Base-by-base conservation (phyloP, 2,329 filamentous ascomycete species). In the Exophiala spinifera region DNA sequence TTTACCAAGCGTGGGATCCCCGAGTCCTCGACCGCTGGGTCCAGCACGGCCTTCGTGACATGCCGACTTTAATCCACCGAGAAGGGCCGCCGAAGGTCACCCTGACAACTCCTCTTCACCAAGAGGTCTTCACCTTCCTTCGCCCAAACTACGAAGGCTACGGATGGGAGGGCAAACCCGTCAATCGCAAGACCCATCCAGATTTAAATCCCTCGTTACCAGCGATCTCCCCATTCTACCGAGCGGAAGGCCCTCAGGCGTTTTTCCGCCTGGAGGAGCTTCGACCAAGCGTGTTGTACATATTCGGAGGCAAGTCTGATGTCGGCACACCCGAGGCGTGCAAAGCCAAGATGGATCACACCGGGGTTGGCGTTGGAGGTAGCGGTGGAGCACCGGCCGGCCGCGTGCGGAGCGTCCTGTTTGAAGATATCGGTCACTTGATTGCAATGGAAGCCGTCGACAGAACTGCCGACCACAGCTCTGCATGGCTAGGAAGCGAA, bases 1-100 rank as follows among this genome's bases (percentile, higher is more conserved):
- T 95, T 74, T 96, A 95, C 72, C 77, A 84, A 60, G 64, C 79
- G 10, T 97, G 92, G 92, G 89, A 97, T 65, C 76, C 81, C 1
- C 80, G 91, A 43, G 91, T 91, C 0, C 76, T 96, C 0, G 83
- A 91, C 10, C 76, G 79, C 28, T 92, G 87, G 85, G 72, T 91
- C 42, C 63, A 81, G 54, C 78, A 88, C 66, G 91, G 91, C 11
- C 74, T 96, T n/a, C 81, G 88, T n/a, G 79, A 86, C 14, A 76
- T 85, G 1, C 88, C 89, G 1, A 90, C 88, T 0, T 64, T 66
- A 6, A 65, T 85, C 4, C 51, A 14, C 80, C 53, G 0, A 63
- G 64, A 66, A 84, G 8, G 44, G 31, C 10, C 81, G 82, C 67
- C 82, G 81, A 25, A 57, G 28, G 86, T 91, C 1, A 92, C 89